Evolutionary conservation across 257 asterid species (phyloP).

Genomic region (Solanum piurae): DNA sequence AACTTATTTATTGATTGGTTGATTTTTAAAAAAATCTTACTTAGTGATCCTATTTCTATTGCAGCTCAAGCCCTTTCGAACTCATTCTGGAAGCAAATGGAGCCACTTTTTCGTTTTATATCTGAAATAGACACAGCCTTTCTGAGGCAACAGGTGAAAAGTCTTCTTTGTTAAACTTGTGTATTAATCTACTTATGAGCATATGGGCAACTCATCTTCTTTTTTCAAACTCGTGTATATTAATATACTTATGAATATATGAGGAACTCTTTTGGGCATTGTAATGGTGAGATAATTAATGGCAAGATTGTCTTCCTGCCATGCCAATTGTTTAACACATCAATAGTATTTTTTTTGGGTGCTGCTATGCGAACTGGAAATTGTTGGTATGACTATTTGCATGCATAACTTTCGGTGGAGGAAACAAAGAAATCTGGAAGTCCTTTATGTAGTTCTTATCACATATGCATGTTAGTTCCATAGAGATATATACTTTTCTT

Average conservation of each 20-base stretch:
- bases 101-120: conserved; percentile 54
- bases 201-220: neutral
- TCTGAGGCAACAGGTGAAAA: conserved; percentile 64
- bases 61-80: conserved; percentile 73
- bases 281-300: neutral
- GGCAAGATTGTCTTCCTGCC: neutral
- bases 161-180: conserved; percentile 2
- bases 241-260: neutral
- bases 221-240: neutral
- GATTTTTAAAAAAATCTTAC: neutral
- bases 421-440: neutral
- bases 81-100: conserved; percentile 84
- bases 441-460: neutral
- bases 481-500: neutral
- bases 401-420: neutral
- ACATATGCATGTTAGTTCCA: neutral
- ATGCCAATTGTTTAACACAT: neutral
- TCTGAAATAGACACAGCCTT: conserved; percentile 55
- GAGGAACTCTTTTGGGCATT: neutral
- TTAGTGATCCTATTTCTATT: conserved; percentile 2
- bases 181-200: neutral
- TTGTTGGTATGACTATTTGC: neutral
- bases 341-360: neutral
- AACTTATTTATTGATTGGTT: neutral
- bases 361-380: neutral